These are phyloP conservation scores for Saturnispora silvae DNA, from an alignment of 805 yeast species.

Conservation along the genomic window DNA sequence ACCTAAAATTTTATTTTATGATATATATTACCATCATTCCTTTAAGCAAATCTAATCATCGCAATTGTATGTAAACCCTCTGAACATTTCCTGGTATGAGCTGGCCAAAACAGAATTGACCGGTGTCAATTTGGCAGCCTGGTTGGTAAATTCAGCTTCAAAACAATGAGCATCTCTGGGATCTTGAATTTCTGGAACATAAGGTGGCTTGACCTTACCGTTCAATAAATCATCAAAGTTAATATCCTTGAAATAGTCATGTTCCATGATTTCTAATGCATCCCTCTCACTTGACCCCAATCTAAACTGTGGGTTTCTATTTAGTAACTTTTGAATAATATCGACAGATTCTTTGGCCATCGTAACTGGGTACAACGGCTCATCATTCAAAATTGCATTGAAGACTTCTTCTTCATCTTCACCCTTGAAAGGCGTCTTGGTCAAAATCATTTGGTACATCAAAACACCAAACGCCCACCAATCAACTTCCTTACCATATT, in stretches of 20 bases:
- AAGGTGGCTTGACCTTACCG: constrained; percentile 75
- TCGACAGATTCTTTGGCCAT: constrained; percentile 97
- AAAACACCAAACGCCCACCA: constrained; percentile 99
- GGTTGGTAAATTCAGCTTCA: constrained; percentile 90
- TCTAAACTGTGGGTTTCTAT: constrained; percentile 78
- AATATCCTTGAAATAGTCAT: constrained; percentile 84
- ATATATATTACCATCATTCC: too few species aligned
- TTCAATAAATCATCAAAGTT: constrained; percentile 77
- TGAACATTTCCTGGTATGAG: constrained; percentile 88
- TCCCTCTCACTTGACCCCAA: constrained; percentile 82
- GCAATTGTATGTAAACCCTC: constrained; percentile 87
- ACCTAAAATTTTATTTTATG: not conserved
- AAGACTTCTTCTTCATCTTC: constrained; percentile 83
- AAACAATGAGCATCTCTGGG: constrained; percentile 90
- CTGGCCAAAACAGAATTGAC: constrained; percentile 80
- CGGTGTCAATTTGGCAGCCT: constrained; percentile 91
- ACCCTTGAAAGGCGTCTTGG: constrained; percentile 96
- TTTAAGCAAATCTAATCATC: too few species aligned
- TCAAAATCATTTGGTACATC: constrained; percentile 89
- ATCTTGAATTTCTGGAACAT: constrained; percentile 72
- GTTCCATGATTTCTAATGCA: constrained; percentile 90
- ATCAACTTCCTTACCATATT: constrained; percentile 88
- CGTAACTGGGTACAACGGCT: constrained; percentile 91
- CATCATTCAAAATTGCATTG: constrained; percentile 92
- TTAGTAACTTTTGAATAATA: constrained; percentile 78